Conservation (phyloP, 176 grass and related monocot species). For the Eleusine coracana region DNA sequence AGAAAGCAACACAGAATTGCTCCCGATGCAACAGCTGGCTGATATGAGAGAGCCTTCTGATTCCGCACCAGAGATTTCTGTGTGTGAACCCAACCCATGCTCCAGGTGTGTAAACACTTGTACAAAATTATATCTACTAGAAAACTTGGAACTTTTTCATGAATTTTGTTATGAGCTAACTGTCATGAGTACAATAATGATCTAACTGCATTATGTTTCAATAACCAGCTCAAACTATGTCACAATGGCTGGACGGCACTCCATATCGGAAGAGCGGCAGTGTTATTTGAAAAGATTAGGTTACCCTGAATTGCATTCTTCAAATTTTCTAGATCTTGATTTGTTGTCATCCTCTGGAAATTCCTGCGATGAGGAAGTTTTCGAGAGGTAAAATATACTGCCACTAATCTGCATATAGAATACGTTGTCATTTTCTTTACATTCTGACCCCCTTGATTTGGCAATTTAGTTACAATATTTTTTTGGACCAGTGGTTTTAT, state of each 20-base stretch:
- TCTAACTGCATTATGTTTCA: conserved; percentile 21
- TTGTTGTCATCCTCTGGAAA: conserved; percentile 87
- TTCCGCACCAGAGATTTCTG: conserved; percentile 85
- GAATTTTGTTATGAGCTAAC: conserved; percentile 18
- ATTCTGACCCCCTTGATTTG: conserved; percentile 13
- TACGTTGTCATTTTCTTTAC: background rate
- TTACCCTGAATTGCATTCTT: conserved; percentile 71
- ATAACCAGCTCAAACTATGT: conserved; percentile 51
- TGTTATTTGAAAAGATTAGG: conserved; percentile 62
- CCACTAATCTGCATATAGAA: background rate
- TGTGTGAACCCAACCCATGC: conserved; percentile 55
- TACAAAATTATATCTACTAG: background rate
- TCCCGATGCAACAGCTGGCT: conserved; percentile 51
- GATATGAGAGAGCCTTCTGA: conserved; percentile 64
- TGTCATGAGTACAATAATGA: background rate
- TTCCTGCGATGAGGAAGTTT: conserved; percentile 81
- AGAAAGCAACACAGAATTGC: conserved; percentile 55
- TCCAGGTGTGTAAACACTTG: conserved; percentile 53
- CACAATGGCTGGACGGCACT: conserved; percentile 46
- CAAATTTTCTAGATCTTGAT: conserved; percentile 94
- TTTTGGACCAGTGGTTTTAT: background rate
- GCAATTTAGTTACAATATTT: background rate
- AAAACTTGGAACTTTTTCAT: conserved; percentile 8
- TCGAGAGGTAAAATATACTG: conserved; percentile 63
- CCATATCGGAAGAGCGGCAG: conserved; percentile 60